Conservation (phyloP, 2,329 filamentous ascomycete genomes). For the Colletotrichum sp. region DNA sequence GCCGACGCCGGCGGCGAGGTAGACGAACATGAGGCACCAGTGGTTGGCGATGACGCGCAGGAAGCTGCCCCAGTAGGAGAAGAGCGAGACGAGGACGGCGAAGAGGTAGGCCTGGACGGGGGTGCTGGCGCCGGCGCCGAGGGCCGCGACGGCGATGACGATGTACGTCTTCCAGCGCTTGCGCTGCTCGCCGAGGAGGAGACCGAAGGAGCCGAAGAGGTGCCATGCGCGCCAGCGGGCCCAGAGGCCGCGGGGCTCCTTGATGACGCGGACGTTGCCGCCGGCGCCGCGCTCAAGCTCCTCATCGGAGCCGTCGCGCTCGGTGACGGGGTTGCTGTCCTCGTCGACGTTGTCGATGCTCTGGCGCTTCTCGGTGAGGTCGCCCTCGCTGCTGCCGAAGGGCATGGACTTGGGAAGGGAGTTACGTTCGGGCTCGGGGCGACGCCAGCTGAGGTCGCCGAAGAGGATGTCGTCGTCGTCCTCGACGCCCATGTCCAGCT, state of each 20-base stretch:
- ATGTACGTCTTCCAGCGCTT: slow-evolving; percentile 20
- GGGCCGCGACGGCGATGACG: slow-evolving; percentile 9
- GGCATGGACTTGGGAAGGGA: neutral
- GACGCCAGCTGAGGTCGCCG: slow-evolving; percentile 18
- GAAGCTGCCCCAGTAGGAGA: slow-evolving; percentile 18
- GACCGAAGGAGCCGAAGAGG: slow-evolving; percentile 16
- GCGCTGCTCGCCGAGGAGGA: slow-evolving; percentile 15
- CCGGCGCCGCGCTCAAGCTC: slow-evolving; percentile 2
- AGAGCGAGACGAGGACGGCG: slow-evolving; percentile 15
- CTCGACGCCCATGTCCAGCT: slow-evolving; percentile 17
- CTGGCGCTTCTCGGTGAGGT: slow-evolving; percentile 11
- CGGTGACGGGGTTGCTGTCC: neutral
- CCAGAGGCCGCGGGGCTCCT: neutral
- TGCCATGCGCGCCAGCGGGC: neutral
- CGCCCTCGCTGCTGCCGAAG: slow-evolving; percentile 7
- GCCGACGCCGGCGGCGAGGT: slow-evolving; percentile 26
- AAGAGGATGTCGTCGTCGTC: slow-evolving; percentile 23
- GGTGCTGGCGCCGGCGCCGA: slow-evolving; percentile 17
- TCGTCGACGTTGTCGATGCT: slow-evolving; percentile 5
- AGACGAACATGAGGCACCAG: slow-evolving; percentile 23
- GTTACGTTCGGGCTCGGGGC: neutral
- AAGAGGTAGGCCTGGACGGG: slow-evolving; percentile 21
- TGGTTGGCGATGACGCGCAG: slow-evolving; percentile 43
- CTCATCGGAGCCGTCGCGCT: slow-evolving; percentile 9
- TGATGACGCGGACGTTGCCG: neutral